A percentile compares a stretch with the other conserved stretches of the same genome.
Conservation (phyloP, 2,329 filamentous ascomycete species). For the Zymoseptoria ardabiliae region DNA sequence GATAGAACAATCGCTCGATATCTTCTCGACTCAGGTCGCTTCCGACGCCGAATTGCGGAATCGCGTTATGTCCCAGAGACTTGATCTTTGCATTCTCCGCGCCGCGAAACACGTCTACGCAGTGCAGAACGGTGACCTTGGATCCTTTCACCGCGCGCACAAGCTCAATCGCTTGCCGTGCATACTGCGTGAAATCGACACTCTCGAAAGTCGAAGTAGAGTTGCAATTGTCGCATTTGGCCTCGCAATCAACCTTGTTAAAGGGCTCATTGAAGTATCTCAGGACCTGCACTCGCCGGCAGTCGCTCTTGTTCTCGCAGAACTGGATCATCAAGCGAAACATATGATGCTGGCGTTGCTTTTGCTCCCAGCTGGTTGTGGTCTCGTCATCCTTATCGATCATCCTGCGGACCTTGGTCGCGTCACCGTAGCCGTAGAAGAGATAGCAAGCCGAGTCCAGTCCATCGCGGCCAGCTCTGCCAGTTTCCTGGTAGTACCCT, state of each 20-base stretch:
- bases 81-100: constrained; percentile 54
- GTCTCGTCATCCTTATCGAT: constrained; percentile 64
- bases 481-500: constrained; percentile 97
- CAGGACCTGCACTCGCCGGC: constrained; percentile 78
- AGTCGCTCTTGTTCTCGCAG: constrained; percentile 83
- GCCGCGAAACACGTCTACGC: constrained; percentile 77
- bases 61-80: constrained; percentile 43
- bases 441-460: constrained; percentile 81
- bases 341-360: constrained; percentile 77
- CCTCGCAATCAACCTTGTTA: constrained; percentile 59
- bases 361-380: constrained; percentile 70
- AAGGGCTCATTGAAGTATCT: constrained; percentile 93
- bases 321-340: constrained; percentile 76
- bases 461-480: constrained; percentile 86
- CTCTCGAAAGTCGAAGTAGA: constrained; percentile 63
- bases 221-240: constrained; percentile 82
- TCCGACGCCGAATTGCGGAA: constrained; percentile 60
- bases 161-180: constrained; percentile 61
- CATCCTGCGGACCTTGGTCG: constrained; percentile 65
- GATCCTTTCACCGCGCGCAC: constrained; percentile 51
- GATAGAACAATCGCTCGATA: constrained; percentile 75
- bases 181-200: constrained; percentile 70
- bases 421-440: constrained; percentile 77
- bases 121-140: constrained; percentile 67
- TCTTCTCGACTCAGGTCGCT: constrained; percentile 65